phyloP scores from a whole-genome alignment of 1,284 basidiomycete genomes.

The Boletus subluridellus region DNA sequence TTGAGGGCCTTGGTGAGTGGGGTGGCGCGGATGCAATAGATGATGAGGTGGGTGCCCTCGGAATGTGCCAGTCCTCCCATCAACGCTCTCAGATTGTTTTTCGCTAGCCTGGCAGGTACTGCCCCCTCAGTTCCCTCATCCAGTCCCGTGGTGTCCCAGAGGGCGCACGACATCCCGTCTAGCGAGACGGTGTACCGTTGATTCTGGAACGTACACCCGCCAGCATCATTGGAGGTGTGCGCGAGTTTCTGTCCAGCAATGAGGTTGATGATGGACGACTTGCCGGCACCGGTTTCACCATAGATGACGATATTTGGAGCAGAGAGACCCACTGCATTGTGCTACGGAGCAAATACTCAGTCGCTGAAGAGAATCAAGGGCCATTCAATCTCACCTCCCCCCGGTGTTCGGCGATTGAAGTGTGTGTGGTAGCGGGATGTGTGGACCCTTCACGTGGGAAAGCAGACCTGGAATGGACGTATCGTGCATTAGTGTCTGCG shows the following conservation, averaged over 20 bases:
- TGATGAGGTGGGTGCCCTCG: constrained; percentile 23
- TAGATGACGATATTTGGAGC: no score
- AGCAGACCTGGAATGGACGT: neutral
- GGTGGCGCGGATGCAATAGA: constrained; percentile 10
- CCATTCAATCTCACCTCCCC: neutral
- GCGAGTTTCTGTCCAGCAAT: no score
- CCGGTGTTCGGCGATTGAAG: neutral
- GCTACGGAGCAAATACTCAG: neutral
- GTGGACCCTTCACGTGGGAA: neutral
- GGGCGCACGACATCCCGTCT: no score
- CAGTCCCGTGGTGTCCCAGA: no score
- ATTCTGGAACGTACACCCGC: no score
- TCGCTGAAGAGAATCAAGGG: neutral
- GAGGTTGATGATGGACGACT: no score
- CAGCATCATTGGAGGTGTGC: no score
- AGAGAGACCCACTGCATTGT: no score
- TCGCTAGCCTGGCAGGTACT: constrained; percentile 8
- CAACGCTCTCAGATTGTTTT: constrained; percentile 2
- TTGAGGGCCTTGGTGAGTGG: constrained; percentile 13
- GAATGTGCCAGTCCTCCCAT: neutral
- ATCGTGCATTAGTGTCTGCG: neutral
- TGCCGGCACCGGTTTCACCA: no score
- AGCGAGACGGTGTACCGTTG: no score
- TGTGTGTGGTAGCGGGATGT: neutral
- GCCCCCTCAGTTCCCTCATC: constrained; percentile 1